Evolutionary conservation across 176 grass and related monocot species (phyloP).

Genomic region (Rhynchospora pubera): DNA sequence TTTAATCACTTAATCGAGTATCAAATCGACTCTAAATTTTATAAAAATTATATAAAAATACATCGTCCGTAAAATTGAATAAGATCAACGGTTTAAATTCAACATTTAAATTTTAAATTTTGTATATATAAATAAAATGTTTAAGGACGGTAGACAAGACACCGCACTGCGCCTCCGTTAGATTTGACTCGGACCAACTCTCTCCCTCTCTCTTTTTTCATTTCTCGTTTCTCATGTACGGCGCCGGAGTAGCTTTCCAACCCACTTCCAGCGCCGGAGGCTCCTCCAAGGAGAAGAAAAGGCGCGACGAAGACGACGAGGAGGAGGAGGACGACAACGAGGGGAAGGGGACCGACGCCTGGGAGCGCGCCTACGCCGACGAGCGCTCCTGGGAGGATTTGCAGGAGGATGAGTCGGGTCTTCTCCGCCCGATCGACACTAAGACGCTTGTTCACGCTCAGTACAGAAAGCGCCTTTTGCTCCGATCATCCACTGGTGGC

Average conservation of each 20-base stretch:
- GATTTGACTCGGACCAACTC: not conserved
- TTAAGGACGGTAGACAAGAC: too few species aligned
- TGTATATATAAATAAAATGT: too few species aligned
- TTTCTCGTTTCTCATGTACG: not conserved
- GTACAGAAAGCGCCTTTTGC: conserved; percentile 87
- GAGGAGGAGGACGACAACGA: conserved; percentile 57
- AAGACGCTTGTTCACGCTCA: conserved; percentile 83
- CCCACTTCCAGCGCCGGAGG: not conserved
- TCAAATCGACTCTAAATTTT: too few species aligned
- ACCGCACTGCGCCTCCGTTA: not conserved
- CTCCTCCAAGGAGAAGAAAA: conserved; percentile 18
- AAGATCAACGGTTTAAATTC: too few species aligned
- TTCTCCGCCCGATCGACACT: conserved; percentile 74
- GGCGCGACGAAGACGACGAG: conserved; percentile 45
- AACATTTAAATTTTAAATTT: too few species aligned
- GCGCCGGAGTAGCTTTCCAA: conserved; percentile 6
- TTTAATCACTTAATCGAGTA: too few species aligned
- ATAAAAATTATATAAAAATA: too few species aligned
- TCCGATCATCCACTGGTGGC: conserved; percentile 33
- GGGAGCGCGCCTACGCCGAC: conserved; percentile 97
- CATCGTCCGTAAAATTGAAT: too few species aligned
- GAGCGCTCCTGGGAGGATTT: conserved; percentile 94
- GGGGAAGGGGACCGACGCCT: conserved; percentile 57
- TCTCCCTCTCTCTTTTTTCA: not conserved
- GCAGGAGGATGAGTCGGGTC: conserved; percentile 94